These are phyloP conservation scores for Mycena indigotica DNA, from an alignment of 768 basidiomycete species.

Conservation along the genomic window DNA sequence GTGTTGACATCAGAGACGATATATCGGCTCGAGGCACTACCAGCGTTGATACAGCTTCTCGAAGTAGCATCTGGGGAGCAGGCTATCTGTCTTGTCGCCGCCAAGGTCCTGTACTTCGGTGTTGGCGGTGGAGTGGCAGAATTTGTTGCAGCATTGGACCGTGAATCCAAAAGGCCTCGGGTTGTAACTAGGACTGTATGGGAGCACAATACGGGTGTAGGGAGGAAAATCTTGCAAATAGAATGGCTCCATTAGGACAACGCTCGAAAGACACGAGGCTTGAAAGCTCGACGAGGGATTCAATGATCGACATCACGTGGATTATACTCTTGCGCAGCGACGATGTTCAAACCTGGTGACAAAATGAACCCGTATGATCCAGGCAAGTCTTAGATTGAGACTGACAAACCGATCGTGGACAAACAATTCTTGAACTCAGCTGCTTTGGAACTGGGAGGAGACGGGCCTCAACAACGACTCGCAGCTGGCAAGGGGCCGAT, in stretches of 20 bases:
- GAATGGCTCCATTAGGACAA: conserved; percentile 44
- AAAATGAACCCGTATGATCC: neutral
- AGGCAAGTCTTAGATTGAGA: neutral
- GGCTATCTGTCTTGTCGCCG: conserved; percentile 71
- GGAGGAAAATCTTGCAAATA: conserved; percentile 68
- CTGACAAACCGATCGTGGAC: neutral
- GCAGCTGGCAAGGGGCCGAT: conserved; percentile 14
- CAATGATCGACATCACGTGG: neutral
- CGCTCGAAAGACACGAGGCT: neutral
- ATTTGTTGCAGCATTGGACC: conserved; percentile 62
- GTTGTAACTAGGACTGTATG: conserved; percentile 62
- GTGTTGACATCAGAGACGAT: conserved; percentile 93
- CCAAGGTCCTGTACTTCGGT: conserved; percentile 93
- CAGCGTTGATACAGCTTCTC: conserved; percentile 59
- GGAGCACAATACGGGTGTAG: conserved; percentile 70
- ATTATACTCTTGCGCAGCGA: neutral
- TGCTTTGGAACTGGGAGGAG: neutral
- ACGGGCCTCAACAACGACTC: conserved; percentile 9
- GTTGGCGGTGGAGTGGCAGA: conserved; percentile 87
- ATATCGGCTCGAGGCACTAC: conserved; percentile 69
- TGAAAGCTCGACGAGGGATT: too few species aligned
- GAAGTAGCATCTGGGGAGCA: conserved; percentile 35
- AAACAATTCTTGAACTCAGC: neutral
- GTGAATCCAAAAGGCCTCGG: conserved; percentile 22
- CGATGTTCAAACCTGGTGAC: conserved; percentile 1